phyloP scores from a whole-genome alignment of 768 basidiomycete species.

The Lactifluus piperatus region DNA sequence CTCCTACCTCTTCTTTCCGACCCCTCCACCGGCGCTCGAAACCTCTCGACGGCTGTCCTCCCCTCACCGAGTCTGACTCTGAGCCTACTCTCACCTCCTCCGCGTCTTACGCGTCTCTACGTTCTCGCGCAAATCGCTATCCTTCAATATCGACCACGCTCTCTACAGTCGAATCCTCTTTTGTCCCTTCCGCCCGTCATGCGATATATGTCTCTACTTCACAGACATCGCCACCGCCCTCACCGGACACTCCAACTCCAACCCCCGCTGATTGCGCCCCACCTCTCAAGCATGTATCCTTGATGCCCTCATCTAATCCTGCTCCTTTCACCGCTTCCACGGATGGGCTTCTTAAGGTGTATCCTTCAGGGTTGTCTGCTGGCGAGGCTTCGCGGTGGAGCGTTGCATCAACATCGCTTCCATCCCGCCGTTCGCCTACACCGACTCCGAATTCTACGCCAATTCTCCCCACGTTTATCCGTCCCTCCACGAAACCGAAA shows the following conservation, averaged over 20 bases:
- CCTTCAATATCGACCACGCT: slow-evolving; percentile 22
- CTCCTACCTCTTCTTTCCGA: slow-evolving; percentile 14
- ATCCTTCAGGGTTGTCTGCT: slow-evolving; percentile 11
- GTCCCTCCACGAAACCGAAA: not conserved
- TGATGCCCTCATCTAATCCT: not conserved
- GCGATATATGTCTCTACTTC: slow-evolving; percentile 12
- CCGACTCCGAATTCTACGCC: slow-evolving; percentile 16
- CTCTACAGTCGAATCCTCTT: slow-evolving; percentile 11
- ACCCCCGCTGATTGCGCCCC: slow-evolving; percentile 1
- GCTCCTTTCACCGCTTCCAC: not conserved
- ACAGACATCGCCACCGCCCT: slow-evolving; percentile 4
- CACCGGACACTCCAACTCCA: slow-evolving; percentile 17
- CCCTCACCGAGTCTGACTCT: slow-evolving; percentile 6
- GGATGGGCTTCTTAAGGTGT: slow-evolving; percentile 13
- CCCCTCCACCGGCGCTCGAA: slow-evolving; percentile 17
- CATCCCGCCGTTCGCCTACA: slow-evolving; percentile 4
- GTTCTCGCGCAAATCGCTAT: slow-evolving; percentile 17
- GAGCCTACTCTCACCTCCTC: slow-evolving; percentile 16
- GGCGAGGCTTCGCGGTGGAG: slow-evolving; percentile 19
- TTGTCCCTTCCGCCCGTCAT: slow-evolving; percentile 4
- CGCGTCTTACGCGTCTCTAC: slow-evolving; percentile 20
- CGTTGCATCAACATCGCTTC: slow-evolving; percentile 17
- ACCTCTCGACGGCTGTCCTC: slow-evolving; percentile 1
- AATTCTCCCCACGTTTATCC: slow-evolving; percentile 1
- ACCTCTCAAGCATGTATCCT: not conserved